phyloP scores from a whole-genome alignment of 1,139 yeast genomes.

The Protomyces pachydermus region DNA sequence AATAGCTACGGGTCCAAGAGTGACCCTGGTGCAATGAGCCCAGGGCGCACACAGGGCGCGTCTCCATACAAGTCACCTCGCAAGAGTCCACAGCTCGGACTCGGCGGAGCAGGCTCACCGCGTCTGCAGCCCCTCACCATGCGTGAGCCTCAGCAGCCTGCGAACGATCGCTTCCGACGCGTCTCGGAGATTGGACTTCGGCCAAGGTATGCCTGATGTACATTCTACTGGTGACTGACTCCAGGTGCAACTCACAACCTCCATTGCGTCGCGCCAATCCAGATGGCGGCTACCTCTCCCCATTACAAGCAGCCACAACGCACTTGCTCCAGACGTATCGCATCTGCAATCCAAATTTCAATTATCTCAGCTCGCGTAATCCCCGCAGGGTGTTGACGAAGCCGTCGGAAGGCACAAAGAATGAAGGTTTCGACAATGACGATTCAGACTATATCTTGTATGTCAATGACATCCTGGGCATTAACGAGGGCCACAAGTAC shows the following conservation, averaged over 20 bases:
- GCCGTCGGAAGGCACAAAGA: constrained; percentile 76
- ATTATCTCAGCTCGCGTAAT: constrained; percentile 76
- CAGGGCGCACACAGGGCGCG: background rate
- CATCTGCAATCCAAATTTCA: constrained; percentile 81
- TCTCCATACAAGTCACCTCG: background rate
- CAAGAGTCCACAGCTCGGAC: background rate
- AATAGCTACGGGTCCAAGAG: background rate
- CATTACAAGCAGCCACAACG: constrained; percentile 73
- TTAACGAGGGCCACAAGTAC: constrained; percentile 67
- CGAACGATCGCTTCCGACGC: constrained; percentile 9
- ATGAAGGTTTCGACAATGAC: constrained; percentile 82
- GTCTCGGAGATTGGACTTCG: constrained; percentile 16
- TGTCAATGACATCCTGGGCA: constrained; percentile 88
- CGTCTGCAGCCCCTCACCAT: constrained; percentile 23
- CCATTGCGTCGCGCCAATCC: constrained; percentile 34
- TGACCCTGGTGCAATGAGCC: background rate
- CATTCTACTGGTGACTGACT: background rate
- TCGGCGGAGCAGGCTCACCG: constrained; percentile 11
- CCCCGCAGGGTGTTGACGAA: constrained; percentile 90
- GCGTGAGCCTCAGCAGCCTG: constrained; percentile 12
- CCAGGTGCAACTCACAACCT: constrained; percentile 22
- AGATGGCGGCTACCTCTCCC: constrained; percentile 41
- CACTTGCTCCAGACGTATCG: constrained; percentile 75
- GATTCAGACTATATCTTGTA: constrained; percentile 87
- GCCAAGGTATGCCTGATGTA: background rate